Base-by-base conservation (phyloP, 148 eudicot species). In the Amaranthus palmeri region DNA sequence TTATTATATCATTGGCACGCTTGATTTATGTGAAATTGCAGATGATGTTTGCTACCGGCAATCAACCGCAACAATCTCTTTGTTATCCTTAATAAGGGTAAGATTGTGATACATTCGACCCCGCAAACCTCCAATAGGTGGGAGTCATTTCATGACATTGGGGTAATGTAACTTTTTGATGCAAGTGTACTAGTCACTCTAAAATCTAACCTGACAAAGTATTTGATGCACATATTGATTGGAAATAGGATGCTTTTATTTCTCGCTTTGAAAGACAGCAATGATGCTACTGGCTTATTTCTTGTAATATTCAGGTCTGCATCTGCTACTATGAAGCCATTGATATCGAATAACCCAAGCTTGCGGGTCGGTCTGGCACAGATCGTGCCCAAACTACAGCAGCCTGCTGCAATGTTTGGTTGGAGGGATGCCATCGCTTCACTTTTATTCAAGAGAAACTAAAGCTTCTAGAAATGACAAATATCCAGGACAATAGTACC, bases 401-500 rank as follows among this genome's bases (percentile, higher is more conserved):
- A 70, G 65, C 78, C 85, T 61, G 46, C 85, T 11, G 70, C 77
- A 43, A 17, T 85, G 59, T 82, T 81, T 77, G 88, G 90, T 61
- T 83, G 90, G 96, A 86, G 84, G 76, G 61, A 72, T 41, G 83
- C 87, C 50, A 76, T 90, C 6, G 85, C 88, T 49, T 86, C 88
- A n/a, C 83, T 90, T 83, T 65, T 90, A 61, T 82, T 77, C 76
- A 83, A 80, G 71, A 52, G 75, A 47, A 77, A 72, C 18, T 80
- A 74, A 48, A 61, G 45, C n/a, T 46, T 41, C 48, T 11, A 46
- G 25, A 4, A 7, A 77, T 61, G 51, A 70, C n/a, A 43, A 12
- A 71, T 53, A 45, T 36, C 44, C 49, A 50, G 48, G 72, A 18
- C 11, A 45, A 15, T 44, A 59, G 41, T 65, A 70, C 44, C 42